These are phyloP conservation scores for Spencermartinsiella ligniputridi DNA, from an alignment of 1,139 yeast genomes.

Conservation along the genomic window DNA sequence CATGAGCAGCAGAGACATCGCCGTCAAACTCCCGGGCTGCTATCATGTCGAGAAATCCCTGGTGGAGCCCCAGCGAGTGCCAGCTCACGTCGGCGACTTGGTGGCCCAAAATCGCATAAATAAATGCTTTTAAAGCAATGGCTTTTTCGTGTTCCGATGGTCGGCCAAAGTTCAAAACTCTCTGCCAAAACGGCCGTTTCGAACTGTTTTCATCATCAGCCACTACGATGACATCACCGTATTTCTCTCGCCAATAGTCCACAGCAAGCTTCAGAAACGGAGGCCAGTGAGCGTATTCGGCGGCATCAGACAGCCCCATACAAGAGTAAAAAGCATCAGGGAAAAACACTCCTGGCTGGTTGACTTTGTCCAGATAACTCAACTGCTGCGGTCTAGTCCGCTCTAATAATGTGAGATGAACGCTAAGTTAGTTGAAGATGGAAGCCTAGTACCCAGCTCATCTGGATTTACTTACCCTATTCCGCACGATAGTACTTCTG, in stretches of 20 bases:
- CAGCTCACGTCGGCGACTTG: conserved; percentile 58
- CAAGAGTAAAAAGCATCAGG: conserved; percentile 63
- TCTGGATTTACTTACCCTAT: not conserved
- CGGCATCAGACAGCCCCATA: conserved; percentile 44
- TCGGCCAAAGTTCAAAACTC: not conserved
- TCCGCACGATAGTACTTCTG: not conserved
- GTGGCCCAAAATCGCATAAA: conserved; percentile 52
- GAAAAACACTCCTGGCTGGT: conserved; percentile 52
- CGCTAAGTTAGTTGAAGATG: no score
- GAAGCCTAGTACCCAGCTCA: no score
- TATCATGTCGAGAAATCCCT: conserved; percentile 48
- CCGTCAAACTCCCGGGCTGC: conserved; percentile 49
- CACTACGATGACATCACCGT: conserved; percentile 13
- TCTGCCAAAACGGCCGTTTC: not conserved
- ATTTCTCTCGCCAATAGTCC: conserved; percentile 36
- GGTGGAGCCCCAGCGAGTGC: conserved; percentile 52
- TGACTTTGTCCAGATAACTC: conserved; percentile 18
- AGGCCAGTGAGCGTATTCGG: conserved; percentile 65
- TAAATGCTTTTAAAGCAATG: conserved; percentile 43
- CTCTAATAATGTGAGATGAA: conserved; percentile 42
- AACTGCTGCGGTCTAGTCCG: conserved; percentile 35
- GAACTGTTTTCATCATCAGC: not conserved
- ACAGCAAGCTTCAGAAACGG: conserved; percentile 47
- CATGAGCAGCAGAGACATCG: conserved; percentile 44
- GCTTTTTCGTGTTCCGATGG: conserved; percentile 13